Conservation (phyloP, 371 early-diverging fungal genomes). For the Catenaria anguillulae region DNA sequence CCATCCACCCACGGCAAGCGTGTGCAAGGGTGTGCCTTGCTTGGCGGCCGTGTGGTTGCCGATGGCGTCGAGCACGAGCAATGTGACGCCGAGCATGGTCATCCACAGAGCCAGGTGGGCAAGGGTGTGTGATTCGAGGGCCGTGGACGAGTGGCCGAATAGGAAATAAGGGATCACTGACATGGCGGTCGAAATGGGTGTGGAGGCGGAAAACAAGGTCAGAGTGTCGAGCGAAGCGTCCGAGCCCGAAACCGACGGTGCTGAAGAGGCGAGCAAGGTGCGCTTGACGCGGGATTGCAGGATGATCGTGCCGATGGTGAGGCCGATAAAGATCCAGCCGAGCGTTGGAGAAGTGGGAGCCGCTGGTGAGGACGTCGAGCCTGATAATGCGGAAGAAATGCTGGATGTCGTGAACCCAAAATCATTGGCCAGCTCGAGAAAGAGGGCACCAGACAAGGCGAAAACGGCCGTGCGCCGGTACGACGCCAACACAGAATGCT, state of each 20-base stretch:
- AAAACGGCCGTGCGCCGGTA: too few relatives aligned
- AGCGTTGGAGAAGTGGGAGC: not conserved
- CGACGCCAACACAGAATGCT: too few relatives aligned
- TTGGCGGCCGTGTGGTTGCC: not conserved
- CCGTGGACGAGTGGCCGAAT: not conserved
- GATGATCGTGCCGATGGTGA: not conserved
- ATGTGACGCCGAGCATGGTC: not conserved
- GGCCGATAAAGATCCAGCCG: not conserved
- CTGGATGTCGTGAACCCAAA: not conserved
- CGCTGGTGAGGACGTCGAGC: too few relatives aligned
- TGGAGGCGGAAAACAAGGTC: not conserved
- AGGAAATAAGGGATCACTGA: not conserved
- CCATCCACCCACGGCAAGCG: not conserved
- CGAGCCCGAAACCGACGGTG: too few relatives aligned
- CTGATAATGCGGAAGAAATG: too few relatives aligned
- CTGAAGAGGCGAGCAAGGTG: not conserved
- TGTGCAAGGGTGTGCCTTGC: not conserved
- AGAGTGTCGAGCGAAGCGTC: not conserved
- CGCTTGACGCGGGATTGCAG: not conserved
- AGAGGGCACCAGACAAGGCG: not conserved
- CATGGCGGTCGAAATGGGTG: not conserved
- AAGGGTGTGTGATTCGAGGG: not conserved
- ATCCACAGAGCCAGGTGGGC: not conserved
- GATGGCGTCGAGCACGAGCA: not conserved
- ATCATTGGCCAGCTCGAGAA: not conserved